These are phyloP conservation scores for Cicer cuneatum DNA, from an alignment of 306 rosid genomes.

Conservation along the genomic window DNA sequence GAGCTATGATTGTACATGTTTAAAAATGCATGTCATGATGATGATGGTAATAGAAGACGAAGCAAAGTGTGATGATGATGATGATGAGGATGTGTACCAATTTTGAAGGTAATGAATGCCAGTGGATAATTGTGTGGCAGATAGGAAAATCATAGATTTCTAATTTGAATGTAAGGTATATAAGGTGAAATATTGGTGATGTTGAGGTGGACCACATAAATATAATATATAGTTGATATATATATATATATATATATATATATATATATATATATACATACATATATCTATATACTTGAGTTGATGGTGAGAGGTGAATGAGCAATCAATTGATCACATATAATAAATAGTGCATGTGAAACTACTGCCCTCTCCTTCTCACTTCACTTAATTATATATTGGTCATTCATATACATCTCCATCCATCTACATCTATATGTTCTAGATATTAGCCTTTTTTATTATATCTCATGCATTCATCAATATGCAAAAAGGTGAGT, in stretches of 20 bases:
- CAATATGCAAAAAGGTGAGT: neutral
- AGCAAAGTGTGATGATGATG: constrained; percentile 46
- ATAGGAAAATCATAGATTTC: constrained; percentile 49
- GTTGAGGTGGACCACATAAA: constrained; percentile 64
- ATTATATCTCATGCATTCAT: constrained; percentile 16
- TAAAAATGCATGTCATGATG: constrained; percentile 48
- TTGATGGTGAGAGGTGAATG: constrained; percentile 51
- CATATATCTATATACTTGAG: too few relatives aligned
- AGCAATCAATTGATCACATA: constrained; percentile 18
- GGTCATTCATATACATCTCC: constrained; percentile 4
- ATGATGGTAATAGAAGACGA: constrained; percentile 45
- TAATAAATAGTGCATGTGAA: constrained; percentile 51
- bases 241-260: too few relatives aligned
- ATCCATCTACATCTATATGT: constrained; percentile 13
- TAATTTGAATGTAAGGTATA: constrained; percentile 46
- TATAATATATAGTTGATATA: neutral
- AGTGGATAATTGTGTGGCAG: constrained; percentile 63
- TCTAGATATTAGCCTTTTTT: constrained; percentile 1
- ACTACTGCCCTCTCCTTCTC: constrained; percentile 37
- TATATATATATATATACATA: too few relatives aligned
- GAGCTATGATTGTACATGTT: constrained; percentile 58
- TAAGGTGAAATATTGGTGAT: constrained; percentile 46
- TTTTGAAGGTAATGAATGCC: constrained; percentile 60
- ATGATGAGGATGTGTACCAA: constrained; percentile 59
- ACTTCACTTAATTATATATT: constrained; percentile 35